These are phyloP conservation scores for Phascolomyces articulosus DNA, from an alignment of 371 early-diverging fungal species.

Conservation along the genomic window DNA sequence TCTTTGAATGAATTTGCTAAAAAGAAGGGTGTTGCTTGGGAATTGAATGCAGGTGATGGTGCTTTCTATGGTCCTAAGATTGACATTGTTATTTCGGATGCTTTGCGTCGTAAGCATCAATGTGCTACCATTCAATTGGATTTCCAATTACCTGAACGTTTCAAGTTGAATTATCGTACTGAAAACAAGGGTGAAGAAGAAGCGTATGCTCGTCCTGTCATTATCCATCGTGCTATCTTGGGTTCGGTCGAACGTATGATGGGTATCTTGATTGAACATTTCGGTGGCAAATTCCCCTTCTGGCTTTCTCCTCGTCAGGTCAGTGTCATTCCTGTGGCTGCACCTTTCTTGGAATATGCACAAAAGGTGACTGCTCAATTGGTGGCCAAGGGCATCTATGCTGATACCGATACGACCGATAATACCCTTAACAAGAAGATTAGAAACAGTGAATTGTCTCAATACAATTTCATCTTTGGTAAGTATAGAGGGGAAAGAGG, in stretches of 20 bases:
- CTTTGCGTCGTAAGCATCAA: slow-evolving; percentile 92
- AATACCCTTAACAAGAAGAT: slow-evolving; percentile 97
- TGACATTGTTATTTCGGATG: slow-evolving; percentile 97
- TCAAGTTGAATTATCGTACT: slow-evolving; percentile 89
- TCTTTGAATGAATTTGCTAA: slow-evolving; percentile 77
- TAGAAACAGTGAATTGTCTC: slow-evolving; percentile 76
- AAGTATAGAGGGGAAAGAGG: too few relatives aligned
- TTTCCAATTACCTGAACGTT: slow-evolving; percentile 96
- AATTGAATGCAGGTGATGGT: slow-evolving; percentile 97
- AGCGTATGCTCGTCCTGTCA: slow-evolving; percentile 87
- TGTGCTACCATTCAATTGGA: slow-evolving; percentile 99
- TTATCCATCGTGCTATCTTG: slow-evolving; percentile 99
- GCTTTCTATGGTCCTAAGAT: slow-evolving; percentile 99
- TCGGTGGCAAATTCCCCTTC: slow-evolving; percentile 97
- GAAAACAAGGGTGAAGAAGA: slow-evolving; percentile 50
- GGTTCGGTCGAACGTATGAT: slow-evolving; percentile 99
- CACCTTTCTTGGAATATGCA: slow-evolving; percentile 69
- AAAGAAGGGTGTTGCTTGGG: slow-evolving; percentile 71
- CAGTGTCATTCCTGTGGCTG: slow-evolving; percentile 85
- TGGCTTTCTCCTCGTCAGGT: slow-evolving; percentile 99
- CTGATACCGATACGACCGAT: slow-evolving; percentile 88
- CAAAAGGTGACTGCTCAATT: slow-evolving; percentile 55
- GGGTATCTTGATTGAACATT: slow-evolving; percentile 95
- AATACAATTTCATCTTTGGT: slow-evolving; percentile 88
- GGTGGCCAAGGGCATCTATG: slow-evolving; percentile 77